Evolutionary conservation across 495 filamentous ascomycete species (phyloP).

Genomic region (Neurospora tetraspora): DNA sequence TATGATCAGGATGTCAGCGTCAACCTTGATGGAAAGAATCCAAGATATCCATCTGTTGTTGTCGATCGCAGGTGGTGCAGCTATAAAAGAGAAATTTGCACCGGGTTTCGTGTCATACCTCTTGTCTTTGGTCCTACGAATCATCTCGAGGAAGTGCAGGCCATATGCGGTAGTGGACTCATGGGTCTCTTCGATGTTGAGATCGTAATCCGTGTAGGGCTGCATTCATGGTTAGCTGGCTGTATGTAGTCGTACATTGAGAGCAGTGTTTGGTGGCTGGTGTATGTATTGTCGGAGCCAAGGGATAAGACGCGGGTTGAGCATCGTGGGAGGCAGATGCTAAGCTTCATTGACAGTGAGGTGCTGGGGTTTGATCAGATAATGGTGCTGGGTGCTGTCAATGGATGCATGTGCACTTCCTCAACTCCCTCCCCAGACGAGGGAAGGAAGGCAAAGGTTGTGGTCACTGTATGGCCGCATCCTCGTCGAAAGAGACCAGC

Average conservation of each 20-base stretch:
- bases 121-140: slow-evolving; percentile 61
- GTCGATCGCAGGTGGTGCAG: not conserved
- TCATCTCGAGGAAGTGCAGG: slow-evolving; percentile 52
- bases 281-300: not conserved
- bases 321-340: not conserved
- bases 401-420: not conserved
- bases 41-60: not conserved
- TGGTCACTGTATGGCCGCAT: not conserved
- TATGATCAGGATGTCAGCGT: slow-evolving; percentile 21
- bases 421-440: not conserved
- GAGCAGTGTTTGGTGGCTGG: not conserved
- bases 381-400: not conserved
- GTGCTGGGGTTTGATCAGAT: not conserved
- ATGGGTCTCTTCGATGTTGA: slow-evolving; percentile 40
- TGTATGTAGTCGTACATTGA: not conserved
- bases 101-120: slow-evolving; percentile 36
- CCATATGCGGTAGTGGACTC: slow-evolving; percentile 59
- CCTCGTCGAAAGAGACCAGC: not conserved
- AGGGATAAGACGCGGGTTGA: not conserved
- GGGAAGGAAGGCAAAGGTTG: not conserved
- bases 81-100: not conserved
- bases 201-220: slow-evolving; percentile 25
- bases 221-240: slow-evolving; percentile 11
- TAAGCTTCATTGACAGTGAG: not conserved
- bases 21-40: not conserved